Percentiles rank a stretch among this genome's conserved stretches.
Conservation (phyloP, 139 green algal genomes). For the Chlorella vulgaris region DNA sequence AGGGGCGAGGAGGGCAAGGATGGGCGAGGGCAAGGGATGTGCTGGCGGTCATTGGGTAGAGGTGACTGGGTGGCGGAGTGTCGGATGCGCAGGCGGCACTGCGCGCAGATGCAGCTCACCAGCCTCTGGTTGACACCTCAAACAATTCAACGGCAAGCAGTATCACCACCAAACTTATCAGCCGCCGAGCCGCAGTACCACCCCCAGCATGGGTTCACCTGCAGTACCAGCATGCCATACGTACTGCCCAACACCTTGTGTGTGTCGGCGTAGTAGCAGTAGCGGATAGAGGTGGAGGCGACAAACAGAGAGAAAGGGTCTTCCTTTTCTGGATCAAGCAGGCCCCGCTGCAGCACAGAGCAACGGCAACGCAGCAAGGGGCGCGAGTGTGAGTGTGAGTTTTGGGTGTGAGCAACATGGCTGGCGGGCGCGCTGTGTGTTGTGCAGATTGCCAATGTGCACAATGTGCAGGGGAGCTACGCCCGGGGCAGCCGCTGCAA, state of each 20-base stretch:
- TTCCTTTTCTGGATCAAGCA: conserved; percentile 91
- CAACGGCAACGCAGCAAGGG: neutral
- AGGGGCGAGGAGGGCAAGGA: no score
- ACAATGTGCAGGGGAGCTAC: no score
- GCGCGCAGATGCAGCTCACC: no score
- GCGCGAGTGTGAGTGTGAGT: no score
- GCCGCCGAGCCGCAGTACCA: neutral
- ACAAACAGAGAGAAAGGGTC: conserved; percentile 97
- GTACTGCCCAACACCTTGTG: conserved; percentile 98
- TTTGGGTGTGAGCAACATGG: no score
- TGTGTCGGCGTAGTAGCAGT: conserved; percentile 98
- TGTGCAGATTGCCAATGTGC: no score
- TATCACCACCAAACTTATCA: neutral
- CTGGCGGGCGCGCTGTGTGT: no score
- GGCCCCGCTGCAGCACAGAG: conserved; percentile 16
- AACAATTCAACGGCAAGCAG: no score
- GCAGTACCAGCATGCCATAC: conserved; percentile 98
- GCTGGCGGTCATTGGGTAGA: neutral
- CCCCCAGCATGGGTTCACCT: conserved; percentile 72
- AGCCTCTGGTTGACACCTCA: no score
- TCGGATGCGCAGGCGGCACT: no score
- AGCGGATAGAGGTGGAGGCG: conserved; percentile 95
- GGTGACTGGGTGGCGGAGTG: no score
- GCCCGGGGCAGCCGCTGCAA: no score
- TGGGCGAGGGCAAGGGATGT: neutral